Evolutionary conservation across 768 basidiomycete genomes (phyloP).

Genomic region (Auriscalpium vulgare): DNA sequence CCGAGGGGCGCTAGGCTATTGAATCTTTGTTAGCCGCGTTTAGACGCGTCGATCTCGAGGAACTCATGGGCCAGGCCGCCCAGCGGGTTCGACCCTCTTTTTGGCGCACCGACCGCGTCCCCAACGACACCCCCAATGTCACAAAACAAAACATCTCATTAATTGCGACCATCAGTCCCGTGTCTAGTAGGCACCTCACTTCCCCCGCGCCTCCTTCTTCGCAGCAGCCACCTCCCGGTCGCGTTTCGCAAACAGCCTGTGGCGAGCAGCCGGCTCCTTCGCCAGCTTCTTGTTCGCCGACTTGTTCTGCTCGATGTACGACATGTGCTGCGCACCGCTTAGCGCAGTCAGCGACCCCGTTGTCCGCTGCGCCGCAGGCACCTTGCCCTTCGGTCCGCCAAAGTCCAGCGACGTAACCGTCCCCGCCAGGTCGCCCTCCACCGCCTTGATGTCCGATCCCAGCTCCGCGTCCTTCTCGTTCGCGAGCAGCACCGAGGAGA

Average conservation of each 20-base stretch:
- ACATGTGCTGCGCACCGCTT: conserved; percentile 88
- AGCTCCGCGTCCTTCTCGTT: conserved; percentile 88
- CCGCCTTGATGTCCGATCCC: conserved; percentile 74
- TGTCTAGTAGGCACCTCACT: conserved; percentile 7
- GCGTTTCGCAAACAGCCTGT: conserved; percentile 78
- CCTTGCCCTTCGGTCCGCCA: conserved; percentile 48
- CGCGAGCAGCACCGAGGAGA: conserved; percentile 87
- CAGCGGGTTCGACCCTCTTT: not conserved
- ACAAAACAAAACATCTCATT: not conserved
- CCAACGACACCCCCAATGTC: not conserved
- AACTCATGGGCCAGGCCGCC: not conserved
- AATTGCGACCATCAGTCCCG: not conserved
- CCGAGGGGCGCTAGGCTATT: conserved; percentile 13
- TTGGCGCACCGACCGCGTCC: not conserved
- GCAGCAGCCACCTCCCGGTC: conserved; percentile 64
- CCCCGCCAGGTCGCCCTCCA: conserved; percentile 79
- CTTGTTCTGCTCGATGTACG: conserved; percentile 88
- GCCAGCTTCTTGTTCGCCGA: conserved; percentile 79
- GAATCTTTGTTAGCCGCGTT: conserved; percentile 18
- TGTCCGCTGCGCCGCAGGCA: conserved; percentile 66
- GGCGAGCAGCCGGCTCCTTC: conserved; percentile 40
- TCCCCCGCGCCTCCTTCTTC: conserved; percentile 30
- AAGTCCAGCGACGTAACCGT: conserved; percentile 85
- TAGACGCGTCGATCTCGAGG: conserved; percentile 22
- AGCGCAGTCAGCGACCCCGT: conserved; percentile 77